Base-by-base conservation (phyloP, 148 eudicot species). In the Chenopodium album region DNA sequence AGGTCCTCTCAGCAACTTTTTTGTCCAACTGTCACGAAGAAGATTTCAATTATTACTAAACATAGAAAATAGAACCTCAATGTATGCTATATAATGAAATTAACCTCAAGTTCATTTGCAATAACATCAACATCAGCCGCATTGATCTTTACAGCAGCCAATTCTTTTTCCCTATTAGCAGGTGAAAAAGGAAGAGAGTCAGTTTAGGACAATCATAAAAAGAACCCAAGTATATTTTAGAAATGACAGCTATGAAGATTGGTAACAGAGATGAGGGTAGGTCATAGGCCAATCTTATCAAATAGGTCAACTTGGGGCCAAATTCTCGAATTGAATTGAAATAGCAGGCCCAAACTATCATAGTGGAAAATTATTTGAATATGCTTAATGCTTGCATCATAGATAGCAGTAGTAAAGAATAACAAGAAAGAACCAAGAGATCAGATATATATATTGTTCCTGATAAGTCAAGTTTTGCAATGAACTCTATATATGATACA, bases 111-210 rank as follows among this genome's bases (percentile, higher is more conserved):
- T 78, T 95, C 97, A 72, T 85, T 94, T 10, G 97, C 98, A 78
- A 95, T 95, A 77, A 94, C 83, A 86, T 95, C 99, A 59, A 96
- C 81, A 81, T 94, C 98, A 73, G 87, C 97, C 9, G 92, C 89
- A 85, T 94, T 96, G 78, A 96, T 96, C 89, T 91, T 94, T 23
- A 96, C 99, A 76, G 97, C 98, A 48, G 99, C 97, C 87, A 96
- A 83, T 85, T 96, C 99, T 81, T 89, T 96, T 80, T 94, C 98
- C 86, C 99, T 94, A 82, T 65, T 59, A 79, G 68, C 19, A 65
- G 77, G 0, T 14, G 26, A 34, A 71, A 59, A 4, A 32, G 23
- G 26, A 11, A 78, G 54, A 70, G 23, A 29, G 1, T 47, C 48
- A 69, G 2, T 62, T 4, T 19, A 59, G 63, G 4, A 3, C 16